Evolutionary conservation across 1,284 basidiomycete species (phyloP).

Genomic region (Takashimella koratensis): DNA sequence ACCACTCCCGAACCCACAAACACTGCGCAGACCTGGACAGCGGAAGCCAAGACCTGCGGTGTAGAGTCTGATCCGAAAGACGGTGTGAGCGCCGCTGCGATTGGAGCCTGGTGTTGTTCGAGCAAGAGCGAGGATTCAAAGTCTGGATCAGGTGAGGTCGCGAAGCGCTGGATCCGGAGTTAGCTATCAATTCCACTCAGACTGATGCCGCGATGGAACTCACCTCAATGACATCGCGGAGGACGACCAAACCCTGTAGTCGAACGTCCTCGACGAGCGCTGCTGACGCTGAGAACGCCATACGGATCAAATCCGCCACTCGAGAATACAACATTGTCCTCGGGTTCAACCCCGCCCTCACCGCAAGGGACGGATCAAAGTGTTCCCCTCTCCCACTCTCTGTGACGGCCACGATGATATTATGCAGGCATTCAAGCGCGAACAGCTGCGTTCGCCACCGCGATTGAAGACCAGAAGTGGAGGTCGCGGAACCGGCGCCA

Average conservation of each 20-base stretch:
- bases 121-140: slow-evolving; percentile 85
- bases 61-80: slow-evolving; percentile 93
- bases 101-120: slow-evolving; percentile 98
- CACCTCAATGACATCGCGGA: slow-evolving; percentile 90
- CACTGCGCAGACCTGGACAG: slow-evolving; percentile 88
- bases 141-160: slow-evolving; percentile 81
- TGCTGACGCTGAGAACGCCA: slow-evolving; percentile 96
- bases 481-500: slow-evolving; percentile 47
- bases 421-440: slow-evolving; percentile 86
- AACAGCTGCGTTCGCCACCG: slow-evolving; percentile 97
- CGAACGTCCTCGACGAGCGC: slow-evolving; percentile 94
- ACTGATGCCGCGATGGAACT: slow-evolving; percentile 11
- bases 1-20: slow-evolving; percentile 96
- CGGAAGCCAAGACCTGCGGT: slow-evolving; percentile 88
- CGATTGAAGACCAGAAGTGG: slow-evolving; percentile 59
- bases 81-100: slow-evolving; percentile 95
- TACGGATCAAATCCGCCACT: slow-evolving; percentile 78
- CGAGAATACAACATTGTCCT: slow-evolving; percentile 42
- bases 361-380: slow-evolving; percentile 67
- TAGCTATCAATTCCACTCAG: background rate
- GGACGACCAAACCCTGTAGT: slow-evolving; percentile 82
- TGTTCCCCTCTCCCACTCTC: slow-evolving; percentile 74
- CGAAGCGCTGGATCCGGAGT: slow-evolving; percentile 66
- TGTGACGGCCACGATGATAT: slow-evolving; percentile 74
- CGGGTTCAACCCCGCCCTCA: slow-evolving; percentile 29